Evolutionary conservation across 805 yeast species (phyloP).

Genomic region (Blastobotrys attinorum): DNA sequence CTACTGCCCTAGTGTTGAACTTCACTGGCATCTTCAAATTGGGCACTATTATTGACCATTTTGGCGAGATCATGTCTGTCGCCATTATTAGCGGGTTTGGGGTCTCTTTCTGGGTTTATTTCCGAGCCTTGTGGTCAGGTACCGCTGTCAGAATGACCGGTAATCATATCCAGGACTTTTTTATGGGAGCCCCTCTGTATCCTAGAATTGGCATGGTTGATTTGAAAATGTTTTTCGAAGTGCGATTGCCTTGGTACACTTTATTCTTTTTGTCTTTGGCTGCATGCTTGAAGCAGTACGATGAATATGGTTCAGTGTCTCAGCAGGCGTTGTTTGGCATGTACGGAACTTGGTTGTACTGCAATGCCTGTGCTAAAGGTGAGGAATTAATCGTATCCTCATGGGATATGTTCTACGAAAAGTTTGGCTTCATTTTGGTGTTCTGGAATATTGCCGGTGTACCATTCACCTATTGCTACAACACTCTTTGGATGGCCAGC

Average conservation of each 20-base stretch:
- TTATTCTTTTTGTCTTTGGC: conserved; percentile 70
- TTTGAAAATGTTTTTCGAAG: conserved; percentile 95
- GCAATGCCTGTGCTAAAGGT: conserved; percentile 96
- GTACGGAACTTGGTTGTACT: conserved; percentile 88
- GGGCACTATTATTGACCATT: conserved; percentile 66
- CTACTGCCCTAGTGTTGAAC: conserved; percentile 54
- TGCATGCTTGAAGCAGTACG: conserved; percentile 70
- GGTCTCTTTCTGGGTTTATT: conserved; percentile 61
- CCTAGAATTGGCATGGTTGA: conserved; percentile 92
- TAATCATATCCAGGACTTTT: conserved; percentile 78
- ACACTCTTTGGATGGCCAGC: conserved; percentile 73
- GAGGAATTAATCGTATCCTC: conserved; percentile 96
- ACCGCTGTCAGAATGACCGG: conserved; percentile 92
- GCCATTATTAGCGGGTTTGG: conserved; percentile 74
- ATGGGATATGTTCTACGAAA: conserved; percentile 99
- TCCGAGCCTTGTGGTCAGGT: conserved; percentile 55
- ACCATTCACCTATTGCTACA: conserved; percentile 95
- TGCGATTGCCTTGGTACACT: conserved; percentile 94
- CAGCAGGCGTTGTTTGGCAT: conserved; percentile 68
- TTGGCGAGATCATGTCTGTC: conserved; percentile 89
- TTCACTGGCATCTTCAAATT: conserved; percentile 66
- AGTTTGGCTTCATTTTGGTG: conserved; percentile 97
- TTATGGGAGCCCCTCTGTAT: conserved; percentile 96
- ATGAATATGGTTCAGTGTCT: conserved; percentile 67
- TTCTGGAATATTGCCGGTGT: conserved; percentile 99